These are phyloP conservation scores for Entrophospora sp. DNA, from an alignment of 192 early-diverging fungal species.

Conservation along the genomic window DNA sequence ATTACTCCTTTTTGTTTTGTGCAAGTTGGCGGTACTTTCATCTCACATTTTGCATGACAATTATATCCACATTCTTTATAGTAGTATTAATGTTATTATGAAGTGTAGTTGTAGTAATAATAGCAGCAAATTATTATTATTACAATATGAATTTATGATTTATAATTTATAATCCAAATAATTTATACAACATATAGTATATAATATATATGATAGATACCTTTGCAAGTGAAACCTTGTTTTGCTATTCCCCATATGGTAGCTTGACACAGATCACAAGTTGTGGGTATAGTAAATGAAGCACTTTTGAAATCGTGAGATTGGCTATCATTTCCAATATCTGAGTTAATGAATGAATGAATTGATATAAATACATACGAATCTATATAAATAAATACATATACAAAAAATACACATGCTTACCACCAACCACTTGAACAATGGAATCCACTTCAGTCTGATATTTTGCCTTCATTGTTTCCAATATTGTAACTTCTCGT, in stretches of 20 bases:
- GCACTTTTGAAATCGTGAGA: slow-evolving; percentile 59
- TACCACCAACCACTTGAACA: slow-evolving; percentile 56
- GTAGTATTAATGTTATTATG: neutral
- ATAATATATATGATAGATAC: slow-evolving; percentile 16
- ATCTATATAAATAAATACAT: neutral
- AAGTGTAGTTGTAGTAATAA: neutral
- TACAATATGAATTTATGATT: too few relatives aligned
- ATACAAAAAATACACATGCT: neutral
- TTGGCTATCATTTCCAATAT: slow-evolving; percentile 37
- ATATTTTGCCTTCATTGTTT: slow-evolving; percentile 33
- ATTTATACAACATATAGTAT: neutral
- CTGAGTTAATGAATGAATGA: slow-evolving; percentile 26
- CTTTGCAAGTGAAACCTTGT: slow-evolving; percentile 58
- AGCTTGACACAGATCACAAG: slow-evolving; percentile 63
- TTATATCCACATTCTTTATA: slow-evolving; percentile 53
- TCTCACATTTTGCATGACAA: slow-evolving; percentile 72
- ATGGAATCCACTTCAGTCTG: slow-evolving; percentile 58
- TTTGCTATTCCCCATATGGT: slow-evolving; percentile 75
- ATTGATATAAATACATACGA: too few relatives aligned
- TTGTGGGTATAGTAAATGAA: slow-evolving; percentile 66
- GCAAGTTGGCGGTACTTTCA: slow-evolving; percentile 65
- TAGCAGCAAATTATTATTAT: neutral
- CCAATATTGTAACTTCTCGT: slow-evolving; percentile 42
- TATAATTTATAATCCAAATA: too few relatives aligned
- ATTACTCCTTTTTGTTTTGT: slow-evolving; percentile 46